Percentiles rank a stretch among this genome's conserved stretches.
Conservation (phyloP, 495 filamentous ascomycete genomes). For the Trichoderma asperelloides region DNA sequence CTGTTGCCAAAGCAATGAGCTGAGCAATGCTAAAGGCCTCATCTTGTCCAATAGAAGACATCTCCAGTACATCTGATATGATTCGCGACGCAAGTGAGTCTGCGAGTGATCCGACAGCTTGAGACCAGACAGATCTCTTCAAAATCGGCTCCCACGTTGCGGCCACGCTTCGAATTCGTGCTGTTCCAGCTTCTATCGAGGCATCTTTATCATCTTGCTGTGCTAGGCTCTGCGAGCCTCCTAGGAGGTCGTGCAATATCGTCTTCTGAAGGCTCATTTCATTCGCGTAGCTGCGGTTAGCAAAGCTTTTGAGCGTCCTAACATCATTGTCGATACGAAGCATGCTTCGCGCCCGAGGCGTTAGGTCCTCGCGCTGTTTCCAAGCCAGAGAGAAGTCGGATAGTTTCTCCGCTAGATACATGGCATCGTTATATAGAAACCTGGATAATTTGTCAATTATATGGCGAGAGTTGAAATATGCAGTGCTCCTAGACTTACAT, state of each 20-base stretch:
- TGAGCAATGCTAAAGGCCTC: conserved; percentile 72
- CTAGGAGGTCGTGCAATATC: conserved; percentile 74
- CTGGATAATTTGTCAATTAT: conserved; percentile 19
- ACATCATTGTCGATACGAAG: conserved; percentile 62
- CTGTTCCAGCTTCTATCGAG: conserved; percentile 59
- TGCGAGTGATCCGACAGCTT: conserved; percentile 74
- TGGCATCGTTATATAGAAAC: conserved; percentile 87
- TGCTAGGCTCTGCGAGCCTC: conserved; percentile 48
- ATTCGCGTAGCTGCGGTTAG: conserved; percentile 71
- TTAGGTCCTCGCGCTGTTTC: conserved; percentile 35
- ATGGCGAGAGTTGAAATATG: background rate
- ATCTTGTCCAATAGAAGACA: conserved; percentile 75
- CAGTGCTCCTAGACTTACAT: conserved; percentile 44
- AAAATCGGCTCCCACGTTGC: conserved; percentile 72
- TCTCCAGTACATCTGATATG: conserved; percentile 76
- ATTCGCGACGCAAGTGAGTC: conserved; percentile 74
- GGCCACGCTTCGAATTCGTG: conserved; percentile 59
- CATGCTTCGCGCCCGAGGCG: conserved; percentile 38
- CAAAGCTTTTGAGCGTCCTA: conserved; percentile 64
- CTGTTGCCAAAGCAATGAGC: conserved; percentile 60
- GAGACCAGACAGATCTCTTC: conserved; percentile 70
- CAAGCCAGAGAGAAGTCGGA: conserved; percentile 46
- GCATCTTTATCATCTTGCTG: conserved; percentile 56
- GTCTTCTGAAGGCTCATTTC: conserved; percentile 83
- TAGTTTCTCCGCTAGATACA: conserved; percentile 68